Evolutionary conservation across 169 alveolate genomes (phyloP).

Genomic region (Perkinsus marinus): DNA sequence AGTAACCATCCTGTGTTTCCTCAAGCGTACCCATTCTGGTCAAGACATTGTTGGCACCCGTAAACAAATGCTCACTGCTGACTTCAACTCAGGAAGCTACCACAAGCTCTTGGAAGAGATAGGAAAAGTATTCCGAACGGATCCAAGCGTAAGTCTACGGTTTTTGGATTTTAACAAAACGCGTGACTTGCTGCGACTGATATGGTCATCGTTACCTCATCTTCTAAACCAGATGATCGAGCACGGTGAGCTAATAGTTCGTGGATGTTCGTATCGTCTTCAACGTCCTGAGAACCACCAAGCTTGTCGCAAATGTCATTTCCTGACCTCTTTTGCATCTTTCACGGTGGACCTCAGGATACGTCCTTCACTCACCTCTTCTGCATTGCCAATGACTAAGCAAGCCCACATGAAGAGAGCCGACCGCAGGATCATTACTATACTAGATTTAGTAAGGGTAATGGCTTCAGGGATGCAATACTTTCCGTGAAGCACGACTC

Average conservation of each 20-base stretch:
- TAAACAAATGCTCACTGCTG: too few species aligned
- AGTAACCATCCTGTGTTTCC: too few species aligned
- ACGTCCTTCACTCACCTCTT: background rate
- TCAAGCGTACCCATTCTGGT: too few species aligned
- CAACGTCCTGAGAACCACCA: background rate
- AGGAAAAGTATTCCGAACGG: too few species aligned
- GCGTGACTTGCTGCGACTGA: too few species aligned
- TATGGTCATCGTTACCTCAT: background rate
- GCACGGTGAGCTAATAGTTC: background rate
- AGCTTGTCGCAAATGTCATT: background rate
- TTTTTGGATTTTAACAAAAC: too few species aligned
- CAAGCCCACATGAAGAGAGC: background rate
- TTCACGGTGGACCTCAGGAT: background rate
- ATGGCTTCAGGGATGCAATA: background rate
- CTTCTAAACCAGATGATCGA: background rate
- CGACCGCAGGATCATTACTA: background rate
- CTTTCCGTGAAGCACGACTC: background rate
- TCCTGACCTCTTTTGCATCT: background rate
- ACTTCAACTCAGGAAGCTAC: too few species aligned
- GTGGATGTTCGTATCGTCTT: background rate
- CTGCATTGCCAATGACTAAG: background rate
- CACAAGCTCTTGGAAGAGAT: too few species aligned
- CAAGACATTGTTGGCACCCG: too few species aligned
- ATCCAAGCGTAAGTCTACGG: too few species aligned
- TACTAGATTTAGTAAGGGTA: background rate